A percentile compares a stretch with the other conserved stretches of the same genome.
Conservation (phyloP, 108 stramenopile genomes). For the Discostella stelligeroides region DNA sequence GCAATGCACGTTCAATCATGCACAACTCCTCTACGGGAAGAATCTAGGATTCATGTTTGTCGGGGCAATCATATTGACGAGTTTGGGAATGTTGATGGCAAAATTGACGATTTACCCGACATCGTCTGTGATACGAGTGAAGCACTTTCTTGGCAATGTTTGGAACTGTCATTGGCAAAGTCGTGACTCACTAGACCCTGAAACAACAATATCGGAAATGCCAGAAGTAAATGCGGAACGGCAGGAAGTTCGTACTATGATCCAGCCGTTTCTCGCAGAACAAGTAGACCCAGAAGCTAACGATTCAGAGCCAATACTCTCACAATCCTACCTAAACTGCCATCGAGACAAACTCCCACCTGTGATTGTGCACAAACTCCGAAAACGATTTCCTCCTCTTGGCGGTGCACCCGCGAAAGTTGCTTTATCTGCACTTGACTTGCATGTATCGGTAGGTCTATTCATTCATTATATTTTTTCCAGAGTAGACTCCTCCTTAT, state of each 20-base stretch:
- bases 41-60: slow-evolving; percentile 51
- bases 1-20: slow-evolving; percentile 42
- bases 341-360: slow-evolving; percentile 40
- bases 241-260: slow-evolving; percentile 13
- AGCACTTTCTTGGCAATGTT: slow-evolving; percentile 4
- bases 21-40: slow-evolving; percentile 21
- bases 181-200: neutral
- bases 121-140: slow-evolving; percentile 14
- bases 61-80: slow-evolving; percentile 42
- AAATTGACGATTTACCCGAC: slow-evolving; percentile 45
- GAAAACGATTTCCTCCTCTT: slow-evolving; percentile 54
- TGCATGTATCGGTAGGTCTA: slow-evolving; percentile 46
- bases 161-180: neutral
- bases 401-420: slow-evolving; percentile 53
- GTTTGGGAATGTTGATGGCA: slow-evolving; percentile 43
- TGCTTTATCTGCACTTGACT: slow-evolving; percentile 51
- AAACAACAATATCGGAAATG: slow-evolving; percentile 12
- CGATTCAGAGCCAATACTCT: slow-evolving; percentile 13
- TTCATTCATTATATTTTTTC: too few relatives aligned
- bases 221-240: slow-evolving; percentile 35
- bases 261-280: slow-evolving; percentile 23
- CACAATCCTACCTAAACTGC: slow-evolving; percentile 8
- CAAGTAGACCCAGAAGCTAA: slow-evolving; percentile 2
- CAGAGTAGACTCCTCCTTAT: too few relatives aligned
- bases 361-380: slow-evolving; percentile 53